phyloP scores from a whole-genome alignment of 805 yeast genomes.

The Kazachstania viticola region DNA sequence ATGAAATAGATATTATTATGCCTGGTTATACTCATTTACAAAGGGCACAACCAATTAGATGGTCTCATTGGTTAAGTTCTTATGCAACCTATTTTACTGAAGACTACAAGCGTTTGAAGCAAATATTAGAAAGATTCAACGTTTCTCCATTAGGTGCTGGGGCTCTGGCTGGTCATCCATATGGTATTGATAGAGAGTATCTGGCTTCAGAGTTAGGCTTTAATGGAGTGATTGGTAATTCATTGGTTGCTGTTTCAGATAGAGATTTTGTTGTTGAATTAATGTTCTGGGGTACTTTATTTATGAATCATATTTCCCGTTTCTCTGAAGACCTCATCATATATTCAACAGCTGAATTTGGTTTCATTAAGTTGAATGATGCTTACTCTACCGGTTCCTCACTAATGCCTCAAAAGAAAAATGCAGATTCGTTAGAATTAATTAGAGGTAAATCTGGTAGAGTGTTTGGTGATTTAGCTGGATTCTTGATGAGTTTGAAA shows the following conservation, averaged over 20 bases:
- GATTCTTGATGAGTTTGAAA: slow-evolving; percentile 91
- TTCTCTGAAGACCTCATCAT: slow-evolving; percentile 90
- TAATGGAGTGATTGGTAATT: slow-evolving; percentile 81
- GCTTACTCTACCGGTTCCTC: slow-evolving; percentile 98
- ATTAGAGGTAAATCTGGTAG: slow-evolving; percentile 96
- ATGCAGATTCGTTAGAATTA: slow-evolving; percentile 91
- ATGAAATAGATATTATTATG: slow-evolving; percentile 87
- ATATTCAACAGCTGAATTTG: slow-evolving; percentile 96
- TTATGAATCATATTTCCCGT: slow-evolving; percentile 92
- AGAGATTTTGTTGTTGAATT: slow-evolving; percentile 95
- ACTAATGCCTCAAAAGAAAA: slow-evolving; percentile 98
- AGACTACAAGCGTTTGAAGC: slow-evolving; percentile 75
- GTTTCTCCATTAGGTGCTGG: slow-evolving; percentile 92
- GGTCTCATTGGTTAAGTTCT: slow-evolving; percentile 95
- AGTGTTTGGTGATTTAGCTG: slow-evolving; percentile 88
- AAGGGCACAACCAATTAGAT: slow-evolving; percentile 98
- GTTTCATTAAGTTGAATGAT: slow-evolving; percentile 85
- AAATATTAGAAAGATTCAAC: slow-evolving; percentile 73
- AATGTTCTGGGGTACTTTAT: slow-evolving; percentile 88
- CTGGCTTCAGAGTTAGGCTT: slow-evolving; percentile 75
- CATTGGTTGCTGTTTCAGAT: slow-evolving; percentile 92
- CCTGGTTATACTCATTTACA: slow-evolving; percentile 98
- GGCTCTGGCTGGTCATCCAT: slow-evolving; percentile 98
- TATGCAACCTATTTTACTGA: slow-evolving; percentile 91
- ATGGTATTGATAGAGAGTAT: slow-evolving; percentile 93